These are phyloP conservation scores for Stachybotrys echinatus DNA, from an alignment of 2,329 filamentous ascomycete genomes.

Conservation along the genomic window DNA sequence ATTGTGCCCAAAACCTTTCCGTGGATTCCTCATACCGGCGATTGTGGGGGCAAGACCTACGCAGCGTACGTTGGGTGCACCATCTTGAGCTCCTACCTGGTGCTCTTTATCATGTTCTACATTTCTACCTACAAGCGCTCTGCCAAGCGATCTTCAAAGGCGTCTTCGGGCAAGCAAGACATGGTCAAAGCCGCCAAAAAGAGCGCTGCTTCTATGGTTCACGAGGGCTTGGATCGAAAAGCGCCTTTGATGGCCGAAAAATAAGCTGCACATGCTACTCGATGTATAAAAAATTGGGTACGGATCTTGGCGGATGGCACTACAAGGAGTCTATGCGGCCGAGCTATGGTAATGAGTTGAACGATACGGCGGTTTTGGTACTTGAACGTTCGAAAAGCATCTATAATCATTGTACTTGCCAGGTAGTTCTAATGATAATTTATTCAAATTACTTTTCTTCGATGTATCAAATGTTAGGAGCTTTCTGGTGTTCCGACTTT, in stretches of 20 bases:
- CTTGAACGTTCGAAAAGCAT: too few relatives aligned
- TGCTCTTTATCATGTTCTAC: conserved; percentile 77
- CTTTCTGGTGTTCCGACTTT: too few relatives aligned
- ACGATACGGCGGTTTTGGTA: too few relatives aligned
- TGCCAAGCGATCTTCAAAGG: neutral
- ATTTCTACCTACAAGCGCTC: conserved; percentile 38
- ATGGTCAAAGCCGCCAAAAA: neutral
- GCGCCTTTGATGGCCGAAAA: neutral
- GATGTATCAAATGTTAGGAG: too few relatives aligned
- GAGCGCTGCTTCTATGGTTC: neutral
- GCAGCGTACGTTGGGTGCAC: conserved; percentile 70
- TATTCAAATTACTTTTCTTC: too few relatives aligned
- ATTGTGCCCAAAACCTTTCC: conserved; percentile 50
- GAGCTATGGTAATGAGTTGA: too few relatives aligned
- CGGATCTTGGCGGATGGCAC: too few relatives aligned
- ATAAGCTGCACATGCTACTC: neutral
- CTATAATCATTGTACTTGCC: too few relatives aligned
- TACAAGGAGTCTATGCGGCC: too few relatives aligned
- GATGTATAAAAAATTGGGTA: too few relatives aligned
- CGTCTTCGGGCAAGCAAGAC: neutral
- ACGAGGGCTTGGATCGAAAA: conserved; percentile 1
- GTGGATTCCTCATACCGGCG: conserved; percentile 62
- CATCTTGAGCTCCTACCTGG: conserved; percentile 70
- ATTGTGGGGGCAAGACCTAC: conserved; percentile 72
- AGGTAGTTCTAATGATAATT: too few relatives aligned